phyloP scores from a whole-genome alignment of 768 basidiomycete genomes.

The Trichaptum fuscoviolaceum region DNA sequence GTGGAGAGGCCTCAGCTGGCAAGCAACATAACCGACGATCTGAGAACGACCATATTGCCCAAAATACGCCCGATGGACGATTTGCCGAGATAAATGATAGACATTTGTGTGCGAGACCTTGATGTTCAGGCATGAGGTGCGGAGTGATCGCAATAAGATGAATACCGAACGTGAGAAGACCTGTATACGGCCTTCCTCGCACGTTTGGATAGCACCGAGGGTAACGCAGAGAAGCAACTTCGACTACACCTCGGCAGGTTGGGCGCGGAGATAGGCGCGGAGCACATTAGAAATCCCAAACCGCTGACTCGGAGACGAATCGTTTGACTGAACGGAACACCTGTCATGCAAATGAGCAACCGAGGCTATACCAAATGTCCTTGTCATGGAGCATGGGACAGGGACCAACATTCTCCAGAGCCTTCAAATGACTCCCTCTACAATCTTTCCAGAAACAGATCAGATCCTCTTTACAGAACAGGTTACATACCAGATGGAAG shows the following conservation, averaged over 20 bases:
- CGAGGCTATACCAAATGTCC: background rate
- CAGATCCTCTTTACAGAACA: background rate
- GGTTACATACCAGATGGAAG: background rate
- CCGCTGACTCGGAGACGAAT: background rate
- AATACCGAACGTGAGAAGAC: background rate
- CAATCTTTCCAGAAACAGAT: background rate
- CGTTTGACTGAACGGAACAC: background rate
- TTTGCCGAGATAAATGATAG: slow-evolving; percentile 4
- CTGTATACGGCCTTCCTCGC: background rate
- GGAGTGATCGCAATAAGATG: background rate
- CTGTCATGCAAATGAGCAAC: background rate
- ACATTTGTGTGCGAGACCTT: background rate
- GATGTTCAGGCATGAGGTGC: background rate
- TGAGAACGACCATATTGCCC: slow-evolving; percentile 1
- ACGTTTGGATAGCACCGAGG: background rate
- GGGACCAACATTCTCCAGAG: background rate
- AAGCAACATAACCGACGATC: background rate
- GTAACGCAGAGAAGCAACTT: background rate
- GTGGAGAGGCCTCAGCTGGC: background rate
- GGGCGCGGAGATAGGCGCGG: background rate
- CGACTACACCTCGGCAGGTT: background rate
- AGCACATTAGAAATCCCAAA: background rate
- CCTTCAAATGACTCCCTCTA: background rate
- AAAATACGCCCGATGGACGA: background rate
- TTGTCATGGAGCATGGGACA: background rate